Conservation (phyloP, 441 rosid species). For the Corymbia citriodora region DNA sequence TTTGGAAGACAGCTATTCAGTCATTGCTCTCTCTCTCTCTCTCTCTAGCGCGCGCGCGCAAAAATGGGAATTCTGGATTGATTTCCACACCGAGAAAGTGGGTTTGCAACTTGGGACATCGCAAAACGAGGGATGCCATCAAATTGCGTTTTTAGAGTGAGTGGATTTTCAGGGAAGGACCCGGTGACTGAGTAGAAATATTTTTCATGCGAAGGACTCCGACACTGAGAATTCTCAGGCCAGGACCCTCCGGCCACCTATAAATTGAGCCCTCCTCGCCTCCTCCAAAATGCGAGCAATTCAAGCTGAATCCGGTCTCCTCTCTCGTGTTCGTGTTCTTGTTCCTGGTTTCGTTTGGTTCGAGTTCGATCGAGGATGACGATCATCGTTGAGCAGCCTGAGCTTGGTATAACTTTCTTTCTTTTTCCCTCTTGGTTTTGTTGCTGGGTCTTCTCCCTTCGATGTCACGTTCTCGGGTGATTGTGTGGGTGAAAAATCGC, state of each 20-base stretch:
- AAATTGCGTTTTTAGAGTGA: background rate
- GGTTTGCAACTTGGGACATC: background rate
- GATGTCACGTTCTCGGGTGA: background rate
- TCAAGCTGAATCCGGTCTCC: background rate
- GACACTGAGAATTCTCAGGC: background rate
- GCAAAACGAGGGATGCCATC: background rate
- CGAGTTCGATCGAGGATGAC: conserved; percentile 5
- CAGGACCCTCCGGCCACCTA: background rate
- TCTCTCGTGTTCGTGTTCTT: background rate
- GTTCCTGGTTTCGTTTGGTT: background rate
- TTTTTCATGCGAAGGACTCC: background rate
- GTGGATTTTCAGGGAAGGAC: background rate
- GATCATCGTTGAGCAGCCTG: conserved; percentile 6
- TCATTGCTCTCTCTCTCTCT: background rate
- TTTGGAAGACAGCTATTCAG: background rate
- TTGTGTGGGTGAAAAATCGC: background rate
- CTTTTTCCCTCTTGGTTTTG: background rate
- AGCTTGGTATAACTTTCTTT: background rate
- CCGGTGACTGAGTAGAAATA: background rate
- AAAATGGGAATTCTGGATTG: background rate
- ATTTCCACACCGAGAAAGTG: background rate
- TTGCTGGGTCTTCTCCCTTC: background rate
- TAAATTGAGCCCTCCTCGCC: background rate
- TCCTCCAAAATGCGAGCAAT: background rate
- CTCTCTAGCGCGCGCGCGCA: background rate